Base-by-base conservation (phyloP, 192 early-diverging fungal genomes). In the Podila epicladia region DNA sequence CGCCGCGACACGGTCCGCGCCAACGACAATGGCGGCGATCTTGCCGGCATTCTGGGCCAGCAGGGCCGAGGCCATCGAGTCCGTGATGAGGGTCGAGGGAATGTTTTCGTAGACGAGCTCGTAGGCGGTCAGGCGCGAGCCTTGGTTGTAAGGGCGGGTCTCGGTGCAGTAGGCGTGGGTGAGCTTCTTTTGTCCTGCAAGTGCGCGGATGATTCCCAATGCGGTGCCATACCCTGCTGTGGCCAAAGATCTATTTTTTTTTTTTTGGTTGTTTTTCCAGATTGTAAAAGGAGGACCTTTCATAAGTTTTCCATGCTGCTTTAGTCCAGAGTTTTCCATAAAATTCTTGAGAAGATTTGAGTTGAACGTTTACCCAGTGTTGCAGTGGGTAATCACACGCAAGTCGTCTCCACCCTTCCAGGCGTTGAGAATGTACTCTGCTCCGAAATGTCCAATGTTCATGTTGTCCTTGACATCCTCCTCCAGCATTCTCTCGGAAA, bases 121-220 rank as follows among this genome's bases (percentile, higher is more conserved):
- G 71, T 95, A 98, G 31, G 97, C 93, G 3, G 97, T 99, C 64
- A 99, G 87, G 9, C 97, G 87, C 1, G 94, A 94, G 9, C 98
- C 98, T 83, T 99, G 97, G 85, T 98, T 99, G 82, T 99, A 99
- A 4, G 98, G 98, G 37, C 98, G 85, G 12, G 98, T 99, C 74
- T 99, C 97, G 9, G 97, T 96, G 84, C 95, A 99, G 65, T 91
- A 98, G 29, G 92, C 95, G 60, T 94, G 96, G 1, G 87, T 86
- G 28, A 97, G 83, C 9, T 84, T 62, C 4, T 74, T 80, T 49
- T 75, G 64, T 2, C 65, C 61, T 60, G 95, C 85, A 48, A 99
- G 74, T 20, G 91, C 86, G 15, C 97, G 90, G 58, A 98, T 92
- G 60, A 99, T 97, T 29, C 98, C 98, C 50, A 99, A 85, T 8